Conservation (phyloP, 139 green algal genomes). For the Gonium pectorale region DNA sequence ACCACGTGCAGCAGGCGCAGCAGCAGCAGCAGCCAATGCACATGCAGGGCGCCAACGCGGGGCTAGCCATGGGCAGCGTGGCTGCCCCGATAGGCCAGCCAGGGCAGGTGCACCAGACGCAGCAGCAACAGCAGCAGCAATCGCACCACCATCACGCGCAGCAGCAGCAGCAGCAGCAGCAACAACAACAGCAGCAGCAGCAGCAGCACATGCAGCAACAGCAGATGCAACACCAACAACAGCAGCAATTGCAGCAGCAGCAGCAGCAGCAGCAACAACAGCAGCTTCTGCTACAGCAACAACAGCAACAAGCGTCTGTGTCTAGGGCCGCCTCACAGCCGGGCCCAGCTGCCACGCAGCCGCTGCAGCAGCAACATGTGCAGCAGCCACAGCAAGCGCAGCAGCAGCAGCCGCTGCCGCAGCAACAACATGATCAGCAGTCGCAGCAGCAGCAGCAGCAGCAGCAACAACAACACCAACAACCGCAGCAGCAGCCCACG, state of each 20-base stretch:
- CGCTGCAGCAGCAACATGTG: neutral
- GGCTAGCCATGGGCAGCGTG: neutral
- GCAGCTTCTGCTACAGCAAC: neutral
- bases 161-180: constrained; percentile 7
- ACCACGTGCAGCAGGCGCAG: constrained; percentile 10
- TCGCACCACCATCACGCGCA: neutral
- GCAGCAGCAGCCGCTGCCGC: constrained; percentile 13
- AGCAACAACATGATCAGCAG: neutral
- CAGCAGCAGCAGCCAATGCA: constrained; percentile 1
- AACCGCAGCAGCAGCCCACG: neutral
- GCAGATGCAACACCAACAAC: neutral
- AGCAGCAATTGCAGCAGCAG: neutral
- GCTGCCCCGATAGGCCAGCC: neutral
- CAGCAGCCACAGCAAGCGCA: neutral
- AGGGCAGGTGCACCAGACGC: neutral
- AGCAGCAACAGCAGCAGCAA: neutral
- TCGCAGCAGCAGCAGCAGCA: neutral
- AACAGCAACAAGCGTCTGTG: neutral
- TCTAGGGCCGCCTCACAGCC: no score
- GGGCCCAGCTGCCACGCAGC: neutral
- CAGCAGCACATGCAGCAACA: neutral
- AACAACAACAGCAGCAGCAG: constrained; percentile 6
- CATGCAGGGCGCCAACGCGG: neutral
- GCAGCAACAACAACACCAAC: constrained; percentile 13
- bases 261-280: constrained; percentile 7